These are phyloP conservation scores for Triadica sebifera DNA, from an alignment of 345 rosid species.

Conservation along the genomic window DNA sequence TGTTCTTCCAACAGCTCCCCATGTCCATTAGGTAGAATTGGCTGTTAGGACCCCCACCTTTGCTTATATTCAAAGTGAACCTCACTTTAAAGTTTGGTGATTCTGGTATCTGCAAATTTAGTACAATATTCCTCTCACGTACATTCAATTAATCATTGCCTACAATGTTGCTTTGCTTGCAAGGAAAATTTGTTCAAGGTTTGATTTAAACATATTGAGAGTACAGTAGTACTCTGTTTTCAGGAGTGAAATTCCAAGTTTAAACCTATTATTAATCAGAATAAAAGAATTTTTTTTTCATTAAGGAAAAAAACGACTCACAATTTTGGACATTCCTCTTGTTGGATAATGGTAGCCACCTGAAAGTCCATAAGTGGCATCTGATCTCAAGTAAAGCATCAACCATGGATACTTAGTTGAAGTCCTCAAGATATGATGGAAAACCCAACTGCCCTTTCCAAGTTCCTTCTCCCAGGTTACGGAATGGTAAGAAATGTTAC, in stretches of 20 bases:
- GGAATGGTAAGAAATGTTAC: conserved; percentile 22
- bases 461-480: conserved; percentile 25
- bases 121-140: neutral
- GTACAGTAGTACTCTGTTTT: no score
- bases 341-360: conserved; percentile 33
- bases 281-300: no score
- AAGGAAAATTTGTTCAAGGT: neutral
- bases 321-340: conserved; percentile 31
- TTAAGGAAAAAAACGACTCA: conserved; percentile 9
- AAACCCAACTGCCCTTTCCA: conserved; percentile 27
- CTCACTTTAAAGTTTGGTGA: conserved; percentile 33
- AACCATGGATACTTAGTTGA: conserved; percentile 32
- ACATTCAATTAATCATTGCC: neutral
- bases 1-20: conserved; percentile 35
- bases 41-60: conserved; percentile 29
- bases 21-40: conserved; percentile 33
- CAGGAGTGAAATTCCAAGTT: no score
- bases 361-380: conserved; percentile 23
- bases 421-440: conserved; percentile 27
- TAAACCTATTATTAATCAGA: no score
- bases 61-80: conserved; percentile 24
- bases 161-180: conserved; percentile 8
- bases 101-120: conserved; percentile 23
- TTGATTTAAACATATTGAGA: neutral
- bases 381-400: conserved; percentile 38